Percentiles rank a stretch among this genome's conserved stretches.
These are phyloP conservation scores for Solanum piurae DNA, from an alignment of 257 asterid species.

Conservation along the genomic window DNA sequence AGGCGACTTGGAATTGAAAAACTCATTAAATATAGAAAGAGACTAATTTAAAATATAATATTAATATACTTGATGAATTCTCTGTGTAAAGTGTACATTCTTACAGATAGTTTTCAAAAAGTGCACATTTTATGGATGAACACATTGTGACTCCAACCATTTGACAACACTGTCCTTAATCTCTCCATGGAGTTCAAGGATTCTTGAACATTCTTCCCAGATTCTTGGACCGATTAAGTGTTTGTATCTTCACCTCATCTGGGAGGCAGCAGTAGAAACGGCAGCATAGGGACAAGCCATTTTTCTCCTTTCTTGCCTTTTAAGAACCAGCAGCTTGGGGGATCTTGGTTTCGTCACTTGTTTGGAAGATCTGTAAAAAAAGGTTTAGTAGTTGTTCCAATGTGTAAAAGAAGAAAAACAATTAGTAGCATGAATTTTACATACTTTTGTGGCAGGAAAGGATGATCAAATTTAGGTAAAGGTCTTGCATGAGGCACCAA, in stretches of 20 bases:
- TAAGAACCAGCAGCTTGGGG: constrained; percentile 49
- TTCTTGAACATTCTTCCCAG: constrained; percentile 29
- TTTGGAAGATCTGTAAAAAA: constrained; percentile 45
- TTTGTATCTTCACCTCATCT: constrained; percentile 45
- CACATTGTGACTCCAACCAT: neutral
- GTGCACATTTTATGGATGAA: neutral
- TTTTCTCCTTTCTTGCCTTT: constrained; percentile 50
- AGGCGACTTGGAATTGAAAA: too few relatives aligned
- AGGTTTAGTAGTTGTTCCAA: neutral
- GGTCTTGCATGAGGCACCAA: constrained; percentile 87
- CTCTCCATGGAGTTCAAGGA: constrained; percentile 26
- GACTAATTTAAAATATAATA: neutral
- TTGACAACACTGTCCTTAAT: neutral
- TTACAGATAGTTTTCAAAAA: neutral
- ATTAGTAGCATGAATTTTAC: neutral
- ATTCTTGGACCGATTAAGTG: neutral
- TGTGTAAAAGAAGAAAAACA: neutral
- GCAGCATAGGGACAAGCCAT: constrained; percentile 17
- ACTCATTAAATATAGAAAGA: neutral
- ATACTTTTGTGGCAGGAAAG: constrained; percentile 81
- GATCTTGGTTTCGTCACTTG: constrained; percentile 72
- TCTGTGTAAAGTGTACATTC: neutral
- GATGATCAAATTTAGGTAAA: constrained; percentile 60
- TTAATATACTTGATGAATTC: neutral
- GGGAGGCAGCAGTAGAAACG: constrained; percentile 42